Evolutionary conservation across 2,329 filamentous ascomycete genomes (phyloP), one percentile per base, ranked within the genome.

Genomic region (Aureobasidium zeae): DNA sequence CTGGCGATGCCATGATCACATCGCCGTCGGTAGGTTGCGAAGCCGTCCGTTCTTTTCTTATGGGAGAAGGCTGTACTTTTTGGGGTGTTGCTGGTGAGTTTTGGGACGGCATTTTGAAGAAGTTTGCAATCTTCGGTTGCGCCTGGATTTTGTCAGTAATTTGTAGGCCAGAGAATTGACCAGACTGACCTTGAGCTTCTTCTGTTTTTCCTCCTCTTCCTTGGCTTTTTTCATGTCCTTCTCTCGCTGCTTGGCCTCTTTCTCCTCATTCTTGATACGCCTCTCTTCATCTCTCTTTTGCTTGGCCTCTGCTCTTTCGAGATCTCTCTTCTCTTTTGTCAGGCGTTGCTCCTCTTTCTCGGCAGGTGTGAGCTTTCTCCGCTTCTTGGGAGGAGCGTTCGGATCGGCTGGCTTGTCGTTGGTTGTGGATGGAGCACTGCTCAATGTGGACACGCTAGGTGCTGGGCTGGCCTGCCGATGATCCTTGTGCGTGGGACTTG

Each of bases 211-310:
- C 39, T 62, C 57, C 33, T 67, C 70, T 43, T 56, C 62, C 43
- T 60, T 58, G 29, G 65, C 70, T 50, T 72, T 68, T 44, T 69
- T 65, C 48, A 71, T 64, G n/a, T 67, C 66, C 38, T 62, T 62
- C 9, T 63, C 60, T 11, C 59, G 63, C 33, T 66, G 62, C 43
- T 63, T 66, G 36, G 64, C 60, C 47, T 59, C 57, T 45, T 63
- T 60, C 41, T 58, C 56, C 42, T 63, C 62, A 46, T 65, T 63
- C 48, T 64, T 64, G 65, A 63, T 35, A 59, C 60, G 7, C 30
- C 46, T 48, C 31, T 63, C 55, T 20, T 54, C 56, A 41, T 55
- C 53, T 36, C 53, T 56, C 24, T 47, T 49, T n/a, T 48, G 48
- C 19, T 48, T 48, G 30, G 58, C 61, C 50, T 64, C 53, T 3